Evolutionary conservation across 2,329 filamentous ascomycete genomes (phyloP), one percentile per base, ranked within the genome.

Genomic region (Verticillium tricorpus): DNA sequence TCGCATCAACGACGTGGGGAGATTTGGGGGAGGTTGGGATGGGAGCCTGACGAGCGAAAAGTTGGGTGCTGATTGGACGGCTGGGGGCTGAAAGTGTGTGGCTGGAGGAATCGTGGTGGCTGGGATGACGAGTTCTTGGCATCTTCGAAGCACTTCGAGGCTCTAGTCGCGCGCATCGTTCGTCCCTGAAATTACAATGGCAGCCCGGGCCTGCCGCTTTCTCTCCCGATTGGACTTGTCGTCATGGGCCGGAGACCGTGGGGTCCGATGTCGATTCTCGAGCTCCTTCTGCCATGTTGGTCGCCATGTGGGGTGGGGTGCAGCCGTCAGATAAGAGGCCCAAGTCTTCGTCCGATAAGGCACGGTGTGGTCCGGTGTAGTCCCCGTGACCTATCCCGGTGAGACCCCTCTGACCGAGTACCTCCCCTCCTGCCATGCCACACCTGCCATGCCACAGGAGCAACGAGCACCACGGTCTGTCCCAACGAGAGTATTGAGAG

Each of bases 101-200:
- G 64, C 64, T 66, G 63, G 63, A 59, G 45, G 56, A 45, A 31
- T 54, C 34, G 32, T 25, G 63, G 63, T 66, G 64, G 64, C 64
- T 66, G 64, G 59, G 25, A 56, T 56, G 54, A 56, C 54, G 54
- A 56, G 31, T 19, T 17, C 54, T 52, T 52, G 45, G 45, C 45
- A 22, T 8, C 5, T 12, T 35, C 45, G 45, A 52, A 7, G 45
- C 19, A 50, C 45, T 22, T 25, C 45, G 45, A 50, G 45, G 22
- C 45, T 40, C 37, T 40, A 40, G 37, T 40, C 37, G 37, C 37
- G 37, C 37, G 37, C 37, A 40, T 40, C 37, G 15, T 40, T 40
- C 15, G 12, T 15, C 15, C 37, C 37, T 40, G 37, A 40, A 40
- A 40, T 40, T 40, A 14, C 45, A 22, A 22, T 28, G 19, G 8